A percentile compares a stretch with the other conserved stretches of the same genome.
These are phyloP conservation scores for Aspergillus clavatus DNA, from an alignment of 2,329 filamentous ascomycete species.

Conservation along the genomic window DNA sequence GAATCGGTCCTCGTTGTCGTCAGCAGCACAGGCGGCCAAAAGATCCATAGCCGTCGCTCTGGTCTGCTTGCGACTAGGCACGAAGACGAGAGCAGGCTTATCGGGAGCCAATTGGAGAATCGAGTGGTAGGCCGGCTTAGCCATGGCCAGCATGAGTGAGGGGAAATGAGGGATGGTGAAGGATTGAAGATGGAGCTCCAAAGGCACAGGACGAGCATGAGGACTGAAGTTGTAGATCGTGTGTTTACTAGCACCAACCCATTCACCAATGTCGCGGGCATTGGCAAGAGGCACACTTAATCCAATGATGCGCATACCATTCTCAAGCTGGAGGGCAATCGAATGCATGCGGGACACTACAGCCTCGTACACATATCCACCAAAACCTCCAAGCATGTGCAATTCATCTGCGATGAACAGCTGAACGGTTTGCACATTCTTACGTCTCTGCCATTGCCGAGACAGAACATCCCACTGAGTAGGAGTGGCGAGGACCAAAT, in stretches of 20 bases:
- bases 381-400: slow-evolving; percentile 81
- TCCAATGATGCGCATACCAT: slow-evolving; percentile 79
- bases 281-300: slow-evolving; percentile 90
- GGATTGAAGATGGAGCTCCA: slow-evolving; percentile 92
- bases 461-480: slow-evolving; percentile 94
- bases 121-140: slow-evolving; percentile 84
- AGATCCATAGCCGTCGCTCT: slow-evolving; percentile 82
- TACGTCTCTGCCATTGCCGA: slow-evolving; percentile 91
- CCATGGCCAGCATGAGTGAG: slow-evolving; percentile 97
- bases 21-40: slow-evolving; percentile 77
- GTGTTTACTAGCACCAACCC: slow-evolving; percentile 96
- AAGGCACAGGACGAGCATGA: slow-evolving; percentile 76
- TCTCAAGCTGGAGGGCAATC: slow-evolving; percentile 82
- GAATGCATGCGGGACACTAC: slow-evolving; percentile 98
- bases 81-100: slow-evolving; percentile 86
- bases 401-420: slow-evolving; percentile 94
- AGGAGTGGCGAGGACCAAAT: slow-evolving; percentile 88
- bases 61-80: slow-evolving; percentile 89
- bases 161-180: slow-evolving; percentile 96
- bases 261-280: slow-evolving; percentile 89
- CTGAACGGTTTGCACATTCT: slow-evolving; percentile 86
- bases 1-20: slow-evolving; percentile 91
- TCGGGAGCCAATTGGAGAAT: slow-evolving; percentile 83
- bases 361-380: slow-evolving; percentile 89
- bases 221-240: slow-evolving; percentile 99